Conservation (phyloP, 148 eudicot species). For the Rhododendron vialii region DNA sequence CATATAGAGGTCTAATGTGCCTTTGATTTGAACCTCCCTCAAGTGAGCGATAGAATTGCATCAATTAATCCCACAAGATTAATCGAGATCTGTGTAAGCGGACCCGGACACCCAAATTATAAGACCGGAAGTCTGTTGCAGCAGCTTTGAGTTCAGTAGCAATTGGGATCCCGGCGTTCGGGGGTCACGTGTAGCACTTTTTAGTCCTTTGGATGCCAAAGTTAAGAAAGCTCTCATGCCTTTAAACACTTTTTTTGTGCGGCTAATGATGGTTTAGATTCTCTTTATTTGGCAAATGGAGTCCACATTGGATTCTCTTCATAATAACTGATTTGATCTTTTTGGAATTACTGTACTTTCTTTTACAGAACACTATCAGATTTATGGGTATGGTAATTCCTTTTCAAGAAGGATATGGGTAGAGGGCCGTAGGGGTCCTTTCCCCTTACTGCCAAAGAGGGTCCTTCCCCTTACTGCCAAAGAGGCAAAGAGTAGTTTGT, state of each 20-base stretch:
- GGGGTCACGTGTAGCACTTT: not conserved
- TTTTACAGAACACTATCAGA: not conserved
- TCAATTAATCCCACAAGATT: too few relatives aligned
- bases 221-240: not conserved
- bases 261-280: not conserved
- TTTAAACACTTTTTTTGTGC: not conserved
- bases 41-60: too few relatives aligned
- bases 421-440: not conserved
- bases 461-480: slow-evolving; percentile 2
- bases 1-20: too few relatives aligned
- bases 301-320: slow-evolving; percentile 12
- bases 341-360: not conserved
- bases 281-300: not conserved
- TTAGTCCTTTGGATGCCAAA: slow-evolving; percentile 4
- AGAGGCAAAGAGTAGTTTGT: not conserved
- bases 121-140: not conserved
- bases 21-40: too few relatives aligned
- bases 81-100: too few relatives aligned
- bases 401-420: not conserved
- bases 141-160: not conserved
- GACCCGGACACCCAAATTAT: too few relatives aligned
- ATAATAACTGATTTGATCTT: not conserved
- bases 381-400: not conserved
- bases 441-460: slow-evolving; percentile 1
- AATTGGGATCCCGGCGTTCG: not conserved